Evolutionary conservation across 441 rosid genomes (phyloP), one percentile per base, ranked within the genome.

Genomic region (Pelargonium myrrhifolium): DNA sequence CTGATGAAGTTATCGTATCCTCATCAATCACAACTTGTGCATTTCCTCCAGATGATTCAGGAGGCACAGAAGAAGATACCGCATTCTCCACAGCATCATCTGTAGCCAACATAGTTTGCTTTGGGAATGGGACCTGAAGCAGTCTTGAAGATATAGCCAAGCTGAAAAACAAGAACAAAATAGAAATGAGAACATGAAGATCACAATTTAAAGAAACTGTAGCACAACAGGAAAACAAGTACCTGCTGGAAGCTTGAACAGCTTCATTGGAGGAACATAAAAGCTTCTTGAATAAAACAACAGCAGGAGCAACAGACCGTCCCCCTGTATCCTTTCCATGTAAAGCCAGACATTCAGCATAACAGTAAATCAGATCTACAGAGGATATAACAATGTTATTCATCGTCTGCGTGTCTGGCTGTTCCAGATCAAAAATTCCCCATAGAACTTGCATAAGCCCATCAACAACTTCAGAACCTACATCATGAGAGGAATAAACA

Each of bases 101-200:
- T 71, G 87, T 79, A 66, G 89, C 84, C 83, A 93, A 81, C 87
- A 91, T 89, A 49, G 96, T 93, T 80, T 93, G 99, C 81, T 88
- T 96, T 72, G 99, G 98, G 79, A 96, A 96, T 64, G 99, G 99
- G 74, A 96, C 99, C 83, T 93, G 99, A 73, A 96, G 98, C 80
- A 96, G 83, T 81, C 97, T 93, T 68, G 99, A 93, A 17, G 99
- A 91, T 84, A 96, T 91, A 61, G 99, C 98, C 78, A 96, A 86
- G 89, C 99, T 96, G 95, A 56, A 81, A 76, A 37, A 58, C 26
- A 71, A 66, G 60, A 67, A 40, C 31, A 39, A 70, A 71, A 31
- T 17, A 65, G 53, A 65, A 68, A 75, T 78, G 67, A 83, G 43
- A 55, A 65, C 65, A 45, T 43, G 63, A 68, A 47, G 72, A 21